Base-by-base conservation (phyloP, 1,139 yeast species). In the Blastobotrys raffinosifermentans region DNA sequence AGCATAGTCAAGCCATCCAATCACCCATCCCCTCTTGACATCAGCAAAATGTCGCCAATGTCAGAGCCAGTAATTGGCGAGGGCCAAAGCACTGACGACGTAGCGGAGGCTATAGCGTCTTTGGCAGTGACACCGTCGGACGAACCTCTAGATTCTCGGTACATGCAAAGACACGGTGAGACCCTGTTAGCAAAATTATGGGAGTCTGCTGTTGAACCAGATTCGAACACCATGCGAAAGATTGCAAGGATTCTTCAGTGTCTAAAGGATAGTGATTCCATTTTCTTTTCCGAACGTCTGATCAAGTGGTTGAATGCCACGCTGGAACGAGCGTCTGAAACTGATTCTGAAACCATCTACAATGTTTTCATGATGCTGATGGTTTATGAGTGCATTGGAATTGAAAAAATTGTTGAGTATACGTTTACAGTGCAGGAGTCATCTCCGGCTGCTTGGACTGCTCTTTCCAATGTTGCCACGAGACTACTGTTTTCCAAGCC, bases 321-420 rank as follows among this genome's bases (percentile, higher is more conserved):
- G 20, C 51, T 47, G 2, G 54, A 44, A 31, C 50, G 55, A 3
- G 47, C 44, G 9, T 39, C 49, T 17, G 37, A 37, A 10, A 50
- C 44, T 29, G 43, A 53, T n/a, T 41, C 44, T 2, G 51, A 44
- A 9, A 40, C 55, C 1, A 53, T 59, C 38, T 48, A 54, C 16
- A 45, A 49, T 30, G 50, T 60, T 5, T 49, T 61, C 9, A 42
- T 60, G 6, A 48, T 58, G 21, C 41, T 69, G 29, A 47, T 70
- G 1, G 43, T 61, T n/a, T 61, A 66, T 38, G 67, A 63, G 16
- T 55, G 70, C 30, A 43, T 66, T 2, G 46, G 55, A 2, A 37
- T 70, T 6, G 55, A 60, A 17, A 49, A 58, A 4, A 46, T 66
- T 2, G 57, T 62, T 4, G 64, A 63, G 20, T 41, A 54, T 41